phyloP scores from a whole-genome alignment of 176 grass and related monocot genomes.

The Juncus effusus region DNA sequence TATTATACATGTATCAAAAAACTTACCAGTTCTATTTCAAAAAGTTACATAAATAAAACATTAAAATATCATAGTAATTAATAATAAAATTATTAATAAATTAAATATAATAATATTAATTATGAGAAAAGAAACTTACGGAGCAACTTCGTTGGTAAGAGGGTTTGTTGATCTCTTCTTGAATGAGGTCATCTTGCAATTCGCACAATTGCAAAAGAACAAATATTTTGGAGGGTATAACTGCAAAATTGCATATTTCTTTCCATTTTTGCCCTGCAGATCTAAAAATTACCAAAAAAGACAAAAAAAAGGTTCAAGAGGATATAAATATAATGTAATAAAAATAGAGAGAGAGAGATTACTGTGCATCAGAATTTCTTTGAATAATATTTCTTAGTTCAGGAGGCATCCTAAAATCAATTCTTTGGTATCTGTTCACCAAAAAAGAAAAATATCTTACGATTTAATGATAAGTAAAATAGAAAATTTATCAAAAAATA shows the following conservation, averaged over 20 bases:
- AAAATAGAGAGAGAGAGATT: constrained; percentile 11
- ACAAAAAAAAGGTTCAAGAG: not conserved
- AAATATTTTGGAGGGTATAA: constrained; percentile 78
- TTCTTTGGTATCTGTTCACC: constrained; percentile 71
- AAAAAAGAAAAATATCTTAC: constrained; percentile 12
- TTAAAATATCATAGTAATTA: too few relatives aligned
- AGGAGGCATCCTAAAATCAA: constrained; percentile 79
- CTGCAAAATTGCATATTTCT: constrained; percentile 72
- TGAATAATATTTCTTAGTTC: constrained; percentile 55
- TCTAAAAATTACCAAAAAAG: constrained; percentile 36
- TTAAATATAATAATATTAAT: constrained; percentile 17
- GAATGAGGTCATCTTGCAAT: constrained; percentile 81
- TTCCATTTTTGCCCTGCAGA: constrained; percentile 49
- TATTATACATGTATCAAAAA: too few relatives aligned
- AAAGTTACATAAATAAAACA: too few relatives aligned
- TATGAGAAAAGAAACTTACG: constrained; percentile 42
- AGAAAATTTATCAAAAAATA: constrained; percentile 11
- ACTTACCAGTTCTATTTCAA: too few relatives aligned
- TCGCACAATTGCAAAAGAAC: constrained; percentile 84
- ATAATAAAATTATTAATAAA: not conserved
- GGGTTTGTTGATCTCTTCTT: constrained; percentile 81
- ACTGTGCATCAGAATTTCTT: constrained; percentile 38
- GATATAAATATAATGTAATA: constrained; percentile 1
- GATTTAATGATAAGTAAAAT: constrained; percentile 4
- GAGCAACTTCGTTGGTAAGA: constrained; percentile 58